phyloP scores from a whole-genome alignment of 2,329 filamentous ascomycete genomes.

The Venturia effusa region DNA sequence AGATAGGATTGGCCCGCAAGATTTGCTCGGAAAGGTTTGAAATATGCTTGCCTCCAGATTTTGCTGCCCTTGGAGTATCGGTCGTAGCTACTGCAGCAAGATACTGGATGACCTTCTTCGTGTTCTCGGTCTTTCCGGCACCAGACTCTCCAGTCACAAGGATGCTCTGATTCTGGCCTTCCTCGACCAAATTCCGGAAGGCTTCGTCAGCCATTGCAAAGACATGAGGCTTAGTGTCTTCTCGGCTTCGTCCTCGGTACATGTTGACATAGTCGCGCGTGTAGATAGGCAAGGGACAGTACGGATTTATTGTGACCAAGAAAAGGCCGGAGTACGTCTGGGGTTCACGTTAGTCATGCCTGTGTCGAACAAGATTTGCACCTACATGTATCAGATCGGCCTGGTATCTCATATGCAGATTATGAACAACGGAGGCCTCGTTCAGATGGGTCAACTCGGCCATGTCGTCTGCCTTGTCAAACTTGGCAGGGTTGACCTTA shows the following conservation, averaged over 20 bases:
- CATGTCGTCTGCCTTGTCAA: conserved; percentile 99
- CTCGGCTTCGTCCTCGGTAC: conserved; percentile 84
- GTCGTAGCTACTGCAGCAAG: conserved; percentile 85
- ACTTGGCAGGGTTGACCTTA: conserved; percentile 98
- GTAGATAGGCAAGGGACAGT: conserved; percentile 90
- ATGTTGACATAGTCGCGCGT: conserved; percentile 95
- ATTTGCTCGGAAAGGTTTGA: conserved; percentile 95
- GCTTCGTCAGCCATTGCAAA: conserved; percentile 96
- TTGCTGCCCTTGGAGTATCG: conserved; percentile 52
- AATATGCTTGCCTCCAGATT: conserved; percentile 53
- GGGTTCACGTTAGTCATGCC: conserved; percentile 27
- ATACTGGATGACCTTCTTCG: conserved; percentile 98
- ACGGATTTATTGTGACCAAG: conserved; percentile 93
- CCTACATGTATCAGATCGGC: conserved; percentile 78
- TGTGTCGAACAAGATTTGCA: conserved; percentile 12
- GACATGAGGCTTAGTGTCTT: conserved; percentile 94
- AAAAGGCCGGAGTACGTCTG: conserved; percentile 89
- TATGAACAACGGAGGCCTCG: conserved; percentile 95
- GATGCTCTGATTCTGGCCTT: conserved; percentile 94
- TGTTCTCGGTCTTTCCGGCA: conserved; percentile 97
- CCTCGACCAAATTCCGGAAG: conserved; percentile 89
- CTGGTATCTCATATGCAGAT: conserved; percentile 89
- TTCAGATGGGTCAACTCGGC: conserved; percentile 96
- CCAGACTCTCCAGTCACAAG: conserved; percentile 96
- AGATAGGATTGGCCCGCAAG: conserved; percentile 85